Percentiles rank a stretch among this genome's conserved stretches.
phyloP scores from a whole-genome alignment of 2,329 filamentous ascomycete genomes.

The Pseudogymnoascus sp. region DNA sequence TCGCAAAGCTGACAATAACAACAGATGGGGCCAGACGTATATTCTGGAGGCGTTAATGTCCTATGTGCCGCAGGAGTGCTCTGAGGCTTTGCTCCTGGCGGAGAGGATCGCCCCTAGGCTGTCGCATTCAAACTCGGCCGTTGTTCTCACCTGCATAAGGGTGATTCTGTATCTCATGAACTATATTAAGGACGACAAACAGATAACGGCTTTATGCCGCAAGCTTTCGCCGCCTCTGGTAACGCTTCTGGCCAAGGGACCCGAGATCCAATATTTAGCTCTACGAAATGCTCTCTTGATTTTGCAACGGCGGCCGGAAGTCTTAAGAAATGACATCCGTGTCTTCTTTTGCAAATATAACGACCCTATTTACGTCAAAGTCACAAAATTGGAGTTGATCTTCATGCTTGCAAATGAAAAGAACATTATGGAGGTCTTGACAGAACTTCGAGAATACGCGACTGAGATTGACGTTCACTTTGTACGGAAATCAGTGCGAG shows the following conservation, averaged over 20 bases:
- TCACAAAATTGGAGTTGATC: constrained; percentile 95
- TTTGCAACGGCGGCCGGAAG: constrained; percentile 83
- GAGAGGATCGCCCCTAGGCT: constrained; percentile 92
- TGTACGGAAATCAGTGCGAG: constrained; percentile 91
- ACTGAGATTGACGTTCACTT: constrained; percentile 99
- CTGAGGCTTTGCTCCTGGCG: constrained; percentile 79
- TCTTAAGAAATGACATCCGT: constrained; percentile 89
- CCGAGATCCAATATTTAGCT: constrained; percentile 96
- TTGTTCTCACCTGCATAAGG: constrained; percentile 90
- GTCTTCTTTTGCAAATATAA: constrained; percentile 99
- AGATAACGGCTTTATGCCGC: constrained; percentile 75
- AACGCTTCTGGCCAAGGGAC: constrained; percentile 88
- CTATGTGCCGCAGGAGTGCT: constrained; percentile 85
- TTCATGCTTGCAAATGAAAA: constrained; percentile 96
- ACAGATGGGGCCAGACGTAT: constrained; percentile 95
- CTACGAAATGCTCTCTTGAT: constrained; percentile 90
- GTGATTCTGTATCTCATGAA: constrained; percentile 98
- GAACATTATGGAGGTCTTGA: constrained; percentile 92
- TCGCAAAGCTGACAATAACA: constrained; percentile 9
- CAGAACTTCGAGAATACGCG: constrained; percentile 90
- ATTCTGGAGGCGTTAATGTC: constrained; percentile 97
- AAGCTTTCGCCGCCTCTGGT: constrained; percentile 94
- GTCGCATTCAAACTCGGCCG: constrained; percentile 93
- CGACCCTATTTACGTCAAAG: constrained; percentile 98
- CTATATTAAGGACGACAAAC: constrained; percentile 88